These are phyloP conservation scores for Sergeia podlipaevii DNA, from an alignment of 208 protist genomes.

Conservation along the genomic window DNA sequence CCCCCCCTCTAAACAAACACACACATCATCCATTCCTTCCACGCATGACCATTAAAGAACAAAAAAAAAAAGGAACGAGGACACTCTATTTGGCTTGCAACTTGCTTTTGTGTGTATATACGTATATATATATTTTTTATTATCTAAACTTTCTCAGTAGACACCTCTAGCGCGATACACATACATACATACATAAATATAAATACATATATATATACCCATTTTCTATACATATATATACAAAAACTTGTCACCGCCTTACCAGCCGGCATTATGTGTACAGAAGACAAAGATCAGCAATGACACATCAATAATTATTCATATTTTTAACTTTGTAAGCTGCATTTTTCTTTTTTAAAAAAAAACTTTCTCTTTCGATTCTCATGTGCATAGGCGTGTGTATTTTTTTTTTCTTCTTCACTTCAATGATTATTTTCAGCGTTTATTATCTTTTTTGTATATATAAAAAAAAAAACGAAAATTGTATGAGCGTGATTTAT, in stretches of 20 bases:
- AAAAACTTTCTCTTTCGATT: slow-evolving; percentile 6
- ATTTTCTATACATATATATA: not conserved
- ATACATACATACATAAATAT: not conserved
- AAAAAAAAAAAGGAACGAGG: no score
- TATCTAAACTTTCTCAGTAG: no score
- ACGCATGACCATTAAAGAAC: no score
- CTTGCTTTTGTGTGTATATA: no score
- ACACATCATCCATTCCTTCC: no score
- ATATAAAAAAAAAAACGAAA: no score
- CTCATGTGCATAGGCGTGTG: not conserved
- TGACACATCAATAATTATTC: slow-evolving; percentile 1
- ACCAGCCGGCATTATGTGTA: not conserved
- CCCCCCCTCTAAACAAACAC: no score
- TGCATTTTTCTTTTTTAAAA: slow-evolving; percentile 3
- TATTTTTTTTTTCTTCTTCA: slow-evolving; percentile 1
- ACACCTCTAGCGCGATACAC: no score
- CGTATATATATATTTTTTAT: no score
- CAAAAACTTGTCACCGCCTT: not conserved
- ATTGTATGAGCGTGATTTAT: no score
- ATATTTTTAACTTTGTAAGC: not conserved
- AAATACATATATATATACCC: slow-evolving; percentile 1
- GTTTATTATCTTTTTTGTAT: not conserved
- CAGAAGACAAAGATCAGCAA: slow-evolving; percentile 3
- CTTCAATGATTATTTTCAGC: not conserved
- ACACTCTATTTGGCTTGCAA: no score